These are phyloP conservation scores for Chrysanthemum seticuspe DNA, from an alignment of 129 eudicot genomes.

Conservation along the genomic window DNA sequence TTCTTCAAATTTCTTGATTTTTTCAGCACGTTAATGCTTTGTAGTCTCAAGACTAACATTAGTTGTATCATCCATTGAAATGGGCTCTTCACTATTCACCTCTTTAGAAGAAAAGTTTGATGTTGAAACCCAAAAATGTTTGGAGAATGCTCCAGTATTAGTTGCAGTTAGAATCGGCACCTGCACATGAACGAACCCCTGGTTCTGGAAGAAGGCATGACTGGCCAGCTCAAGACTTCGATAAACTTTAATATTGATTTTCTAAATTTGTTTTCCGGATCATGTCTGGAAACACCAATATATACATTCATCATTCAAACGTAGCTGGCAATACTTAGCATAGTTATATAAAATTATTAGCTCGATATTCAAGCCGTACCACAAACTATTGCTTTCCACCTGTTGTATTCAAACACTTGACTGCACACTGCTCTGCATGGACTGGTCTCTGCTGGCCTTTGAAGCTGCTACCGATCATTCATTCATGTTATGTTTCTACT, in stretches of 20 bases:
- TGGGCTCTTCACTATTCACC: constrained; percentile 32
- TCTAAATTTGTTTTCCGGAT: constrained; percentile 65
- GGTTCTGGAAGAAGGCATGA: constrained; percentile 65
- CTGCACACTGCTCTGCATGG: no score
- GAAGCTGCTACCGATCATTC: no score
- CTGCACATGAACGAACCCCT: constrained; percentile 1
- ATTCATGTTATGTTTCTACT: no score
- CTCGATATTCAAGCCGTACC: no score
- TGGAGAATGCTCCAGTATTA: no score
- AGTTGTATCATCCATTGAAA: constrained; percentile 22
- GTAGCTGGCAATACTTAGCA: no score
- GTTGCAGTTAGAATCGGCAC: no score
- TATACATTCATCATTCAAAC: background rate
- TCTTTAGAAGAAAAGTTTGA: background rate
- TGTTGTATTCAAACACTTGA: no score
- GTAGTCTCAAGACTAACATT: constrained; percentile 47
- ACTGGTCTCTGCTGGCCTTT: no score
- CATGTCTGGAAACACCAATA: constrained; percentile 57
- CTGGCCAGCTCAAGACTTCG: constrained; percentile 59
- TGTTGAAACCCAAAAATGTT: no score
- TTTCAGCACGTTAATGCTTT: constrained; percentile 58
- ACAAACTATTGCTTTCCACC: no score
- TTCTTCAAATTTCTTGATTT: constrained; percentile 63
- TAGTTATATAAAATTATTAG: no score
- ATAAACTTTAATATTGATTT: constrained; percentile 51